Evolutionary conservation across 306 rosid genomes (phyloP), one percentile per base, ranked within the genome.

Genomic region (Styphnolobium japonicum): DNA sequence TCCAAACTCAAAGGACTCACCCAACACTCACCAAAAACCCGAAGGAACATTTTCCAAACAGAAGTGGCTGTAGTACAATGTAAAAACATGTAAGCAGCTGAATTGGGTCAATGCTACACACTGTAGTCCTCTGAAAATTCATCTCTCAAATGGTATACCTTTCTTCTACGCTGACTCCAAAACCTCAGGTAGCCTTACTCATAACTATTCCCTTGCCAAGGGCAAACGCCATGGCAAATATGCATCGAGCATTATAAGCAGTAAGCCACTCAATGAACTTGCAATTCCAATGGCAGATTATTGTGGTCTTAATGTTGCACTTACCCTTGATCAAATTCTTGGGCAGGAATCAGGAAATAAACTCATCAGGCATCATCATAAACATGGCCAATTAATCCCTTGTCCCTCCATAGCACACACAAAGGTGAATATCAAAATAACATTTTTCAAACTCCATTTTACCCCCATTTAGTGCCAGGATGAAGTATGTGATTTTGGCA

Each of bases 181-280:
- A 73, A 66, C 64, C 43, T 52, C 51, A 33, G 67, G 67, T 10
- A 53, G n/a, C 52, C 25, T 43, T 19, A 43, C 77, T 72, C 56
- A 12, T 15, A 39, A 6, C 21, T 15, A 73, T 66, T 19, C 27
- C 74, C 60, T 64, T 39, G 45, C 60, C 65, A 5, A 64, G 66
- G 73, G 18, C 6, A n/a, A 68, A 42, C 9, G 8, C 19, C 53
- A 49, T 11, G 36, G 74, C 73, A 71, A 51, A 61, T 23, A 48
- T 49, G 25, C 14, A 62, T 71, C 71, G 60, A 62, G 73, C 80
- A 18, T 46, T 15, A 75, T 58, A 27, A 45, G 43, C 69, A 74
- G 25, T 40, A n/a, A 19, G 34, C 25, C 78, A 57, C 22, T 14
- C 49, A 36, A 7, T 53, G 19, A 53, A 57, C 37, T 56, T 21